Base-by-base conservation (phyloP, 345 rosid species). In the Lenwebbia sp. region DNA sequence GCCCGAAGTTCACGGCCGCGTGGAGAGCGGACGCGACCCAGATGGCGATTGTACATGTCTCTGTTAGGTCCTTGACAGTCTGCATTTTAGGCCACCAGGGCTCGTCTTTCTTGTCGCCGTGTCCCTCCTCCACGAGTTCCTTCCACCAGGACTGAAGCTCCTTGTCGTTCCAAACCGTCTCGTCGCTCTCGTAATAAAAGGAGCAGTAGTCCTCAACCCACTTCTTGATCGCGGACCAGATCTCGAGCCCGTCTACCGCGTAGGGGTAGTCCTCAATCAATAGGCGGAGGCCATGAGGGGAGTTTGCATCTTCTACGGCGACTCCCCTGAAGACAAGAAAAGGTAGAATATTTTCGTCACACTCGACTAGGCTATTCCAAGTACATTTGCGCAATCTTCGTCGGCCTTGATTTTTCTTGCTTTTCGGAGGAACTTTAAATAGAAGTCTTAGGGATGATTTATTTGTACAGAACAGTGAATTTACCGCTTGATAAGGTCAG, bases 141-240 rank as follows among this genome's bases (percentile, higher is more conserved):
- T 91, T 84, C 92, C 92, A 90, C 93, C 93, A 92, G 37, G 74
- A 60, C 15, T 90, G 93, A 15, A 88, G 85, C 54, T 92, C 93
- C 17, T 22, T 4, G 74, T 84, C 91, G 21, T 76, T 41, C 58
- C 13, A 86, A 25, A 90, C 81, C 47, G 47, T 55, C 15, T 85
- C 87, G 44, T 90, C 88, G 7, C 57, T 84, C 22, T 57, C 52
- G 82, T 88, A 89, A 70, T 92, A 90, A 86, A 85, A 83, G 57
- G 11, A 62, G 84, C 90, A 85, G 84, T 88, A 89, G 26, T 89
- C 87, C 58, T 60, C 28, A 19, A 88, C 91, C 92, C 92, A 88
- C 17, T 54, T 84, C 85, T 83, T 81, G 52, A 92, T 90, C 26
- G 91, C 6, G 6, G 82, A 88, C 91, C 91, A 90, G 21, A 92